Conservation (phyloP, 768 basidiomycete species). For the Mrakia hoshinonis region DNA sequence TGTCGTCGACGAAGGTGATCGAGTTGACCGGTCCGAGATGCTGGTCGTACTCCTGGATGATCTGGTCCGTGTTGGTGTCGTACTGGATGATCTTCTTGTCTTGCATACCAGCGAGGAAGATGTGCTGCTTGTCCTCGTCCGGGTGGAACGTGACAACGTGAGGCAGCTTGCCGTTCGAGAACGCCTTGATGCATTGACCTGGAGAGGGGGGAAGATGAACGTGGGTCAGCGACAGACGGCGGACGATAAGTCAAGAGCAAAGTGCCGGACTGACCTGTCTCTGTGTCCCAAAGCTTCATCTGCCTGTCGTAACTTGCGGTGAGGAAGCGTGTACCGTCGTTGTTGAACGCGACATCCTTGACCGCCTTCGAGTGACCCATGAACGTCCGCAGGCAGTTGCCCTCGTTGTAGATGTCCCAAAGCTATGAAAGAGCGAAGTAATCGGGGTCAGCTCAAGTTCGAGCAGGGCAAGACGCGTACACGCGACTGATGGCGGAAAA, state of each 20-base stretch:
- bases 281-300: slow-evolving; percentile 99
- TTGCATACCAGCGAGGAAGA: slow-evolving; percentile 96
- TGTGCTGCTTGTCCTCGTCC: slow-evolving; percentile 87
- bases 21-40: slow-evolving; percentile 97
- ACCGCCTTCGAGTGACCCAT: slow-evolving; percentile 94
- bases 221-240: too few species aligned
- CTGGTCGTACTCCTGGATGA: slow-evolving; percentile 96
- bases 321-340: slow-evolving; percentile 78
- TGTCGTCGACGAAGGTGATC: slow-evolving; percentile 98
- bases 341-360: slow-evolving; percentile 91
- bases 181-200: slow-evolving; percentile 87
- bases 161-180: slow-evolving; percentile 94
- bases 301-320: slow-evolving; percentile 92
- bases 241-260: too few species aligned
- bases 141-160: slow-evolving; percentile 94
- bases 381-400: slow-evolving; percentile 93
- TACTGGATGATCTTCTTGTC: slow-evolving; percentile 99
- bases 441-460: background rate
- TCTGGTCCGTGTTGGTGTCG: slow-evolving; percentile 88
- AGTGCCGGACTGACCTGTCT: slow-evolving; percentile 53
- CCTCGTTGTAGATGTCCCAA: slow-evolving; percentile 96
- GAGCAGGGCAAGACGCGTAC: background rate
- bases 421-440: slow-evolving; percentile 49
- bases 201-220: background rate
- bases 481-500: too few species aligned